Percentiles rank a stretch among this genome's conserved stretches.
These are phyloP conservation scores for Porphyrellus cyaneotinctus DNA, from an alignment of 768 basidiomycete genomes.

Conservation along the genomic window DNA sequence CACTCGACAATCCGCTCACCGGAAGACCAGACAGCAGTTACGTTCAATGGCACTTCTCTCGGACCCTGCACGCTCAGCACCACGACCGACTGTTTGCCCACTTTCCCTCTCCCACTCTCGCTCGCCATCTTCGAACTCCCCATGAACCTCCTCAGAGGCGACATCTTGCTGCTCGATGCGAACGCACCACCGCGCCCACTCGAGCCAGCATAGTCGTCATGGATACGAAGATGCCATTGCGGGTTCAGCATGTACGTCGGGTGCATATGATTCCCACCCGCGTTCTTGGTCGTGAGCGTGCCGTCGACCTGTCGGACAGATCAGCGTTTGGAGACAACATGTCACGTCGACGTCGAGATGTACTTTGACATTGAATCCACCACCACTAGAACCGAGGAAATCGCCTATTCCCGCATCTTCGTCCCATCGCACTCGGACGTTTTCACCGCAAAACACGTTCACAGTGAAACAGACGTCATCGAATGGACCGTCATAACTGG, in stretches of 20 bases:
- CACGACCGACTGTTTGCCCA: constrained; percentile 36
- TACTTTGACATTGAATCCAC: constrained; percentile 16
- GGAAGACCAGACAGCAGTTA: constrained; percentile 68
- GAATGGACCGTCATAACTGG: constrained; percentile 66
- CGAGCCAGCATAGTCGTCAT: constrained; percentile 28
- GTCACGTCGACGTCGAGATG: background rate
- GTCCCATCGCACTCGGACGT: constrained; percentile 45
- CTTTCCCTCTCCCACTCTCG: background rate
- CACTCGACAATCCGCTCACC: constrained; percentile 76
- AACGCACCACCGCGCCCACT: constrained; percentile 2
- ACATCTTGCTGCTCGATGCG: background rate
- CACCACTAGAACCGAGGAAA: background rate
- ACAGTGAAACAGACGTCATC: constrained; percentile 64
- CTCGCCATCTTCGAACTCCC: constrained; percentile 9
- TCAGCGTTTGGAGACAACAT: background rate
- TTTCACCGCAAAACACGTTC: constrained; percentile 43
- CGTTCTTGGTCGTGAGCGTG: constrained; percentile 59
- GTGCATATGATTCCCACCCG: constrained; percentile 79
- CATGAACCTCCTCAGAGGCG: background rate
- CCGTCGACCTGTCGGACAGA: constrained; percentile 49
- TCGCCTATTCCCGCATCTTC: constrained; percentile 27
- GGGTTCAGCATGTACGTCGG: constrained; percentile 89
- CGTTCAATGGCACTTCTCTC: constrained; percentile 69
- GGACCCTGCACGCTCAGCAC: constrained; percentile 49
- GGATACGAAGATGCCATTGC: constrained; percentile 70